Base-by-base conservation (phyloP, 1,139 yeast genomes). In the Geotrichum reessii region DNA sequence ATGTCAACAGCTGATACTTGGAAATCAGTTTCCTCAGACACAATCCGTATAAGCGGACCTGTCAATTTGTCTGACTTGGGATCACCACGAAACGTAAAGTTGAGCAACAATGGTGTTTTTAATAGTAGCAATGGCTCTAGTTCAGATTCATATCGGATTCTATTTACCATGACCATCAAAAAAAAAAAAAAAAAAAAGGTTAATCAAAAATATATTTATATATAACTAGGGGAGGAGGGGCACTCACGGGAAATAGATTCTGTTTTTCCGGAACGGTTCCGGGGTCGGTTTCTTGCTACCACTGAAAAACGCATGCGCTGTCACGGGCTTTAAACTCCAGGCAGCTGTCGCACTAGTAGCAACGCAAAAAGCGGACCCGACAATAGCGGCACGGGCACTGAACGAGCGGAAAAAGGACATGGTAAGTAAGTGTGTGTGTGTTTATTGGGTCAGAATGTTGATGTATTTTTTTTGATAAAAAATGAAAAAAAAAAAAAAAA, bases 1-100 rank as follows among this genome's bases (percentile, higher is more conserved):
- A 88, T 79, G 68, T 86, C 91, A 17, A 85, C 93, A 71, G 84
- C 75, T 63, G 83, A 82, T 50, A 87, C 78, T 44, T 72, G 71
- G 65, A 78, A 78, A 31, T 77, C 77, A 24, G 84, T 78, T 63
- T 83, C 82, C 58, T 80, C 80, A 61, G 72, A 79, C 60, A 78
- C 83, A 69, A 81, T 82, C 50, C 78, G 71, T 64, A 81, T 85
- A 60, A 89, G 73, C 1, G 85, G 79, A 47, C 82, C 82, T 1
- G 95, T 86, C 53, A 87, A 78, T 62, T 78, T 78, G 68, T 86
- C 84, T 62, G 86, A 82, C 50, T 78, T 74, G 3, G 80, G 76
- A 65, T 86, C 89, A 8, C 90, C 89, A 60, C 85, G 77, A 53
- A 82, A 75, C 0, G 92, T 87, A 73, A 89, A 89, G 69, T 88